Evolutionary conservation across 768 basidiomycete species (phyloP).

Genomic region (Austroboletus festivus): DNA sequence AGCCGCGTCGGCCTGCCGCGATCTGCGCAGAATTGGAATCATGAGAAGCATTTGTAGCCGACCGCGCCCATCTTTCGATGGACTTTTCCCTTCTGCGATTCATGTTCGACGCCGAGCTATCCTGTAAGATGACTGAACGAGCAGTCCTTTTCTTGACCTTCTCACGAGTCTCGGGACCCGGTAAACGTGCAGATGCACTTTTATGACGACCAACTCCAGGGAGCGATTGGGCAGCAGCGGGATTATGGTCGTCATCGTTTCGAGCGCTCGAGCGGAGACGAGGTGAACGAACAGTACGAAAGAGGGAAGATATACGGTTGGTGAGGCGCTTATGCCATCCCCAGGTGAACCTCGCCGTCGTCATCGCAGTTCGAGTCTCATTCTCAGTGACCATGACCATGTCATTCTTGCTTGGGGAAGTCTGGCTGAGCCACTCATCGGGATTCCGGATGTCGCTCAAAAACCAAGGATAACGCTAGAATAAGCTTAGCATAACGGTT

Average conservation of each 20-base stretch:
- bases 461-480: slow-evolving; percentile 63
- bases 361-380: slow-evolving; percentile 76
- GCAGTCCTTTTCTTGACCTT: slow-evolving; percentile 27
- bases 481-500: neutral
- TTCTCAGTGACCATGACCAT: slow-evolving; percentile 64
- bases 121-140: slow-evolving; percentile 18
- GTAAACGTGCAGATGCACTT: slow-evolving; percentile 15
- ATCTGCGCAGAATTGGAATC: slow-evolving; percentile 12
- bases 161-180: slow-evolving; percentile 16
- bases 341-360: slow-evolving; percentile 60
- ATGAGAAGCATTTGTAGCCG: slow-evolving; percentile 21
- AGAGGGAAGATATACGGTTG: slow-evolving; percentile 47
- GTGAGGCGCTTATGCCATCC: slow-evolving; percentile 46
- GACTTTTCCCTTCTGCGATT: slow-evolving; percentile 29
- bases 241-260: slow-evolving; percentile 18
- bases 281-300: slow-evolving; percentile 40
- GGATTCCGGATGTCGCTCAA: slow-evolving; percentile 63
- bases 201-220: slow-evolving; percentile 29
- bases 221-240: slow-evolving; percentile 32
- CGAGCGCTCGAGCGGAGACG: slow-evolving; percentile 14
- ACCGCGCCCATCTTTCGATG: slow-evolving; percentile 34
- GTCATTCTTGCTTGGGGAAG: slow-evolving; percentile 47
- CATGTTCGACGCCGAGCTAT: slow-evolving; percentile 22
- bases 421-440: slow-evolving; percentile 66
- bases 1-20: slow-evolving; percentile 24